A percentile compares a stretch with the other conserved stretches of the same genome.
Evolutionary conservation across 164 flowering plant genomes (phyloP).

Genomic region (Piper betle): DNA sequence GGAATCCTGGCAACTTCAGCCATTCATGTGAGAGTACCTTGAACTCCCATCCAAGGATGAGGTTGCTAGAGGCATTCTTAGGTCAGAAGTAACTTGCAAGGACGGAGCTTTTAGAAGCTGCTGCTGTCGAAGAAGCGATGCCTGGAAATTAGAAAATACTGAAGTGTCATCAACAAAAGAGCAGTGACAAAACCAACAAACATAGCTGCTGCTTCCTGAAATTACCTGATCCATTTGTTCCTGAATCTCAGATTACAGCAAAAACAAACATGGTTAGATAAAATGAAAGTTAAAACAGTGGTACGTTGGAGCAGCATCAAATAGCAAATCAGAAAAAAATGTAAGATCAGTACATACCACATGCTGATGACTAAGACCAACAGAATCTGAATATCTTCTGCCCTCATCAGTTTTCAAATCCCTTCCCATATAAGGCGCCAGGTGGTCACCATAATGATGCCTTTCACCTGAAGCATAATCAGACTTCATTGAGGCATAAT

Average conservation of each 20-base stretch:
- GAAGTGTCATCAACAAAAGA: neutral
- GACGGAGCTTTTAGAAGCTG: slow-evolving; percentile 58
- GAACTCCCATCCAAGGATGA: slow-evolving; percentile 50
- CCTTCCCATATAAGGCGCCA: slow-evolving; percentile 45
- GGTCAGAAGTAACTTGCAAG: slow-evolving; percentile 29
- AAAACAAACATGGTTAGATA: slow-evolving; percentile 1
- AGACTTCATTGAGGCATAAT: slow-evolving; percentile 43
- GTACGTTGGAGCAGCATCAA: neutral
- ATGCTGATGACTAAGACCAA: slow-evolving; percentile 47
- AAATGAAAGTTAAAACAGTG: neutral
- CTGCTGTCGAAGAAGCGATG: slow-evolving; percentile 63
- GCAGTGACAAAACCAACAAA: neutral
- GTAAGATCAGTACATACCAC: slow-evolving; percentile 23
- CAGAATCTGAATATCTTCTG: slow-evolving; percentile 54
- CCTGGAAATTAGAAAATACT: slow-evolving; percentile 10
- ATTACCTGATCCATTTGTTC: slow-evolving; percentile 62
- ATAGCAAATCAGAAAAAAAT: neutral
- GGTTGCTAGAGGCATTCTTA: slow-evolving; percentile 9
- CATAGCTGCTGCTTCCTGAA: neutral
- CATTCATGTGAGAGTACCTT: slow-evolving; percentile 41
- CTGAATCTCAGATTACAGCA: slow-evolving; percentile 42
- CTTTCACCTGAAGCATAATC: slow-evolving; percentile 65
- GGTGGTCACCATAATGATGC: slow-evolving; percentile 55
- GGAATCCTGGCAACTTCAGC: neutral
- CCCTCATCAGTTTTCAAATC: slow-evolving; percentile 52